These are phyloP conservation scores for Glycine latifolia DNA, from an alignment of 306 rosid genomes.

Conservation along the genomic window DNA sequence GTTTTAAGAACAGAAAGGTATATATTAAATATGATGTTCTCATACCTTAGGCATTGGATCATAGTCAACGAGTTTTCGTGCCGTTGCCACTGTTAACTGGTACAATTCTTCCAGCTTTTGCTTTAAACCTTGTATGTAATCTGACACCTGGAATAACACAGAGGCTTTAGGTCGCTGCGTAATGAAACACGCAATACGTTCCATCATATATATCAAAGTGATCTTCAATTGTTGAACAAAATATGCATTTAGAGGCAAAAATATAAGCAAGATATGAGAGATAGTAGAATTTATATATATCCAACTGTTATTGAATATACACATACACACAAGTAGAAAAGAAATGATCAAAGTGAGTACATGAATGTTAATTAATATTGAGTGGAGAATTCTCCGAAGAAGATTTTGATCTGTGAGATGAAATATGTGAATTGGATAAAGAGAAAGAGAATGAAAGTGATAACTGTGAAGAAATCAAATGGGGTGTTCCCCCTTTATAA, in stretches of 20 bases:
- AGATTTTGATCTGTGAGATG: background rate
- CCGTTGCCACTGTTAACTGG: slow-evolving; percentile 36
- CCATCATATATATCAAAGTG: background rate
- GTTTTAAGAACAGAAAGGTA: too few species aligned
- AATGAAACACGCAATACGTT: background rate
- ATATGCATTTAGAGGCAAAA: background rate
- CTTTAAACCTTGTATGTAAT: slow-evolving; percentile 55
- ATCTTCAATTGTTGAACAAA: background rate
- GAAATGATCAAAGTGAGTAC: background rate
- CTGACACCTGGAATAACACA: slow-evolving; percentile 50
- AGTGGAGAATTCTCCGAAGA: slow-evolving; percentile 12
- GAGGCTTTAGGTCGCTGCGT: slow-evolving; percentile 50
- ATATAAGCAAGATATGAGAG: background rate
- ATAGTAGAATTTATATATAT: background rate
- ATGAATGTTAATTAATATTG: background rate
- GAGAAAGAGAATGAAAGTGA: slow-evolving; percentile 25
- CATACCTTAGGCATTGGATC: slow-evolving; percentile 60
- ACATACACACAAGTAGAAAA: background rate
- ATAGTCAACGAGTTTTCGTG: slow-evolving; percentile 31
- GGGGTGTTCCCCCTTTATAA: background rate
- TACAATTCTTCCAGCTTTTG: slow-evolving; percentile 50
- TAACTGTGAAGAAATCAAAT: slow-evolving; percentile 9
- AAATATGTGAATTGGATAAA: background rate
- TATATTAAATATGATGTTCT: too few species aligned
- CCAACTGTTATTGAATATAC: background rate